These are phyloP conservation scores for Cyamopsis tetragonoloba DNA, from an alignment of 306 rosid genomes.

Conservation along the genomic window DNA sequence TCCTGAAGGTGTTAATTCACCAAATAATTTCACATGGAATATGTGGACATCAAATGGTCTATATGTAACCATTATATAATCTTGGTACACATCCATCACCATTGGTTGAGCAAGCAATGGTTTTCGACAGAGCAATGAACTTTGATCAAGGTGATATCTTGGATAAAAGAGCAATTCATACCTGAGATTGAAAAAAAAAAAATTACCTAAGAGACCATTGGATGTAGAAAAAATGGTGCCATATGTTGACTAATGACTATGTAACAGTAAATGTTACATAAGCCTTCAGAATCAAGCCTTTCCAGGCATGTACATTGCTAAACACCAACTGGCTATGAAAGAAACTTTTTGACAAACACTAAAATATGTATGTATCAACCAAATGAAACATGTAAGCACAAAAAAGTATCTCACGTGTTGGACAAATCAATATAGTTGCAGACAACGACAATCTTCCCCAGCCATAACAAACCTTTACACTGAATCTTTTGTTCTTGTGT, in stretches of 20 bases:
- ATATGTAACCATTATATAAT: slow-evolving; percentile 80
- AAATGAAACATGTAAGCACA: slow-evolving; percentile 17
- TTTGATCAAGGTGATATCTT: slow-evolving; percentile 97
- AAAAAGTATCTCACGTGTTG: slow-evolving; percentile 66
- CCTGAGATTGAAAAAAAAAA: slow-evolving; percentile 51
- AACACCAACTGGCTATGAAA: slow-evolving; percentile 10
- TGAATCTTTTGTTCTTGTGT: slow-evolving; percentile 90
- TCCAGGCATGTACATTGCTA: background rate
- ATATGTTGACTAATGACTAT: background rate
- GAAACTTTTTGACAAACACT: background rate
- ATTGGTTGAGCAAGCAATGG: slow-evolving; percentile 84
- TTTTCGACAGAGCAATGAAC: slow-evolving; percentile 87
- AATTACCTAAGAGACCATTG: slow-evolving; percentile 18
- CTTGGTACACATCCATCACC: slow-evolving; percentile 97
- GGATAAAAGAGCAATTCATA: slow-evolving; percentile 95
- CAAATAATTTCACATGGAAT: slow-evolving; percentile 67
- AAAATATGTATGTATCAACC: slow-evolving; percentile 26
- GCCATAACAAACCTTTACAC: slow-evolving; percentile 94
- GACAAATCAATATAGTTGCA: slow-evolving; percentile 90
- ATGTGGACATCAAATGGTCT: slow-evolving; percentile 95
- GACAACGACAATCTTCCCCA: slow-evolving; percentile 95
- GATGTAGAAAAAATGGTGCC: slow-evolving; percentile 19
- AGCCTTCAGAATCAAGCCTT: slow-evolving; percentile 7
- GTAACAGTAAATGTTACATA: slow-evolving; percentile 10
- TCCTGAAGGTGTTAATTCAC: slow-evolving; percentile 78